phyloP scores from a whole-genome alignment of 768 basidiomycete genomes.

The Phanerochaete carnosa region DNA sequence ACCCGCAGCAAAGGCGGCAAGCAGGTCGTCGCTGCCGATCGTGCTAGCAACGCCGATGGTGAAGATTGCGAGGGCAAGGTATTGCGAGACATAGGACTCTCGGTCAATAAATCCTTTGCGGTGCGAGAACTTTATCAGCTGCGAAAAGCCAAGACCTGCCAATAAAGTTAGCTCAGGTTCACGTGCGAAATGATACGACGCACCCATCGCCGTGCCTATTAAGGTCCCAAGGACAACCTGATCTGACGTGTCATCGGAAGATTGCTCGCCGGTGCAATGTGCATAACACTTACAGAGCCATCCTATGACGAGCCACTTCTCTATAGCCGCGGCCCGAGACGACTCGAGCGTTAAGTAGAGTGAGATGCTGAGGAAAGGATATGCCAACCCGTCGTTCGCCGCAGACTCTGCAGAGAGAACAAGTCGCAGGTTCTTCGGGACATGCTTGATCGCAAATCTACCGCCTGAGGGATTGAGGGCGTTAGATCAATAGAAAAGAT shows the following conservation, averaged over 20 bases:
- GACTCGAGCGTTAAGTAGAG: slow-evolving; percentile 80
- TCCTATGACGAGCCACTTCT: slow-evolving; percentile 83
- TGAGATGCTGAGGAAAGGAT: slow-evolving; percentile 85
- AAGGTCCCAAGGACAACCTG: slow-evolving; percentile 74
- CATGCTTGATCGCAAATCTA: slow-evolving; percentile 64
- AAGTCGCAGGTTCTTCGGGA: slow-evolving; percentile 72
- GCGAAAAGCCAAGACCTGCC: slow-evolving; percentile 62
- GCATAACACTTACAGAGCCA: slow-evolving; percentile 60
- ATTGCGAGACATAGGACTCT: slow-evolving; percentile 87
- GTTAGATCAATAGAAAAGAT: neutral
- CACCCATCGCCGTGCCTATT: slow-evolving; percentile 58
- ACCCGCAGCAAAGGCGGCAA: slow-evolving; percentile 39
- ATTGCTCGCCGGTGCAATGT: neutral
- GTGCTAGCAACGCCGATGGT: slow-evolving; percentile 73
- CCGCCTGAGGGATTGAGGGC: slow-evolving; percentile 45
- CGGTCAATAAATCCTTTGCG: slow-evolving; percentile 63
- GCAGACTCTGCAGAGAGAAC: slow-evolving; percentile 89
- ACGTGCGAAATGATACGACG: neutral
- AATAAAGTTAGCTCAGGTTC: neutral
- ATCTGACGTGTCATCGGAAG: slow-evolving; percentile 43
- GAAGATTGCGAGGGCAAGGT: slow-evolving; percentile 68
- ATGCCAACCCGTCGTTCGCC: slow-evolving; percentile 93
- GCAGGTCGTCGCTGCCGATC: neutral
- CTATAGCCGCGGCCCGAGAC: slow-evolving; percentile 59
- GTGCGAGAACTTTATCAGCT: slow-evolving; percentile 71